Conservation (phyloP, 495 filamentous ascomycete species). For the Lindgomyces ingoldianus region DNA sequence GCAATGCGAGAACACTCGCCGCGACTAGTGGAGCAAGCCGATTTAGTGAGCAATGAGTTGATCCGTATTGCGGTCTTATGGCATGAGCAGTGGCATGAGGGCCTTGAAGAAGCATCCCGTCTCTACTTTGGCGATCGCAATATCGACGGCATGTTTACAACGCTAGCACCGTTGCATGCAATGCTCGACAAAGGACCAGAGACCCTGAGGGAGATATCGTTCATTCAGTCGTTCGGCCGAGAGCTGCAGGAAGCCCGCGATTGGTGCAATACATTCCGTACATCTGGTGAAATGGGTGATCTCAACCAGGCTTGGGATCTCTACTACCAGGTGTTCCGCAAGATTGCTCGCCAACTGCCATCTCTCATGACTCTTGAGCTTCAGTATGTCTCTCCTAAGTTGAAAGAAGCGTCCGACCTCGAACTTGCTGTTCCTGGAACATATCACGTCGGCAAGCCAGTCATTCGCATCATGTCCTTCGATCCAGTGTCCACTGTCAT, state of each 20-base stretch:
- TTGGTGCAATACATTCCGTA: slow-evolving; percentile 89
- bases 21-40: slow-evolving; percentile 92
- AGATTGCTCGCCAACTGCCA: slow-evolving; percentile 89
- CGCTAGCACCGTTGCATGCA: slow-evolving; percentile 85
- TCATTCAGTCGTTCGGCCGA: slow-evolving; percentile 94
- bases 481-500: slow-evolving; percentile 88
- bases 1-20: slow-evolving; percentile 94
- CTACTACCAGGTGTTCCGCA: slow-evolving; percentile 95
- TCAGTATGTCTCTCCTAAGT: slow-evolving; percentile 90
- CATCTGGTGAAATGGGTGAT: slow-evolving; percentile 84
- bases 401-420: slow-evolving; percentile 78
- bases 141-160: slow-evolving; percentile 94
- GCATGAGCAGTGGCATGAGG: slow-evolving; percentile 99
- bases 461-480: slow-evolving; percentile 85
- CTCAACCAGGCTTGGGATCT: slow-evolving; percentile 98
- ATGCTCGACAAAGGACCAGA: slow-evolving; percentile 87
- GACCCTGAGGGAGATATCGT: slow-evolving; percentile 92
- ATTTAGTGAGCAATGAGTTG: slow-evolving; percentile 88
- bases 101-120: slow-evolving; percentile 93
- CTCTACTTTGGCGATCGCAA: slow-evolving; percentile 90
- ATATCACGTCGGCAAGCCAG: slow-evolving; percentile 81
- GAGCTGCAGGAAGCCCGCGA: slow-evolving; percentile 92
- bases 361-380: slow-evolving; percentile 91
- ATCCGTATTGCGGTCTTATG: slow-evolving; percentile 95
- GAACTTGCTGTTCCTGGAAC: slow-evolving; percentile 93